These are phyloP conservation scores for Candida sanyaensis DNA, from an alignment of 1,139 yeast genomes.

Conservation along the genomic window DNA sequence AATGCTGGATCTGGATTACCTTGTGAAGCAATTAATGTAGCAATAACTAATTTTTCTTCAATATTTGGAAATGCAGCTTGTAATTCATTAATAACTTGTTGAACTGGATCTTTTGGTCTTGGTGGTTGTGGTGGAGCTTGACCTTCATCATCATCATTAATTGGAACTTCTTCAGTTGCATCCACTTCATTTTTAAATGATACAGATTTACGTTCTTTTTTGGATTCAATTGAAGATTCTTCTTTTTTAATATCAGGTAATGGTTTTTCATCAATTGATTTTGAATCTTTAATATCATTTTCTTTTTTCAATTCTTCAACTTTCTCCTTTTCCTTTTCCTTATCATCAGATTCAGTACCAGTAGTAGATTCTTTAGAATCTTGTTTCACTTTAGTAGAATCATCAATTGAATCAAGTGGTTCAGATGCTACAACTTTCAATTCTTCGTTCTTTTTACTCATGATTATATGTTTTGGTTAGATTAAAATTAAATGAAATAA, in stretches of 20 bases:
- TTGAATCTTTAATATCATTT: conserved; percentile 5
- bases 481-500: background rate
- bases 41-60: conserved; percentile 70
- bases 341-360: background rate
- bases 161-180: conserved; percentile 15
- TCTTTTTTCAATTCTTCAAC: conserved; percentile 7
- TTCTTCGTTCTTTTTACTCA: conserved; percentile 23
- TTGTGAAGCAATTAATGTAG: conserved; percentile 81
- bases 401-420: conserved; percentile 30
- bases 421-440: conserved; percentile 37
- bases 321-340: conserved; percentile 3
- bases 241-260: conserved; percentile 5
- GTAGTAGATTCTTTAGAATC: conserved; percentile 3
- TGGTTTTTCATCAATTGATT: background rate
- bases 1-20: conserved; percentile 85
- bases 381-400: conserved; percentile 9
- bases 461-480: background rate
- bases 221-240: conserved; percentile 5
- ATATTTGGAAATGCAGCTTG: conserved; percentile 81
- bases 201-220: conserved; percentile 6
- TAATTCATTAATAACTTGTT: conserved; percentile 54
- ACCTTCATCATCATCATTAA: conserved; percentile 13
- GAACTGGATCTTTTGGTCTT: conserved; percentile 63
- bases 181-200: conserved; percentile 4
- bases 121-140: conserved; percentile 72